phyloP scores from a whole-genome alignment of 768 basidiomycete genomes.

The Ephemerocybe angulata region DNA sequence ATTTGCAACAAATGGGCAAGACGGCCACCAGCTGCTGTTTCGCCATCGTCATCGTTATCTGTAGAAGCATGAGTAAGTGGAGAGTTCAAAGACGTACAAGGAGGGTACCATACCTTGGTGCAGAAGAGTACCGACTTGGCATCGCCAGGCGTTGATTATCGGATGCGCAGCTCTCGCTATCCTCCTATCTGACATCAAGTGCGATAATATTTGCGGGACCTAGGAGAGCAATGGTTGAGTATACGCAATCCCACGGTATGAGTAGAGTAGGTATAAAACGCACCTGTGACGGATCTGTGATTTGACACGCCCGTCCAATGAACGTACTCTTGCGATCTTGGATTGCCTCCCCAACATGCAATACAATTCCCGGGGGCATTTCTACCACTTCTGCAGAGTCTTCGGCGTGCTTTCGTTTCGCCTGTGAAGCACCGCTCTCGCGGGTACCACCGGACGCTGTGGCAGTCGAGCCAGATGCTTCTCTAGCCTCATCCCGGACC shows the following conservation, averaged over 20 bases:
- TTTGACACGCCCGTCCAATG: conserved; percentile 78
- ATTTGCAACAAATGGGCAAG: conserved; percentile 90
- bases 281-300: conserved; percentile 77
- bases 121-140: conserved; percentile 59
- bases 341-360: conserved; percentile 76
- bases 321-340: conserved; percentile 83
- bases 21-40: conserved; percentile 87
- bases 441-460: too few species aligned
- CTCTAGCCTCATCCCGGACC: conserved; percentile 48
- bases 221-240: too few species aligned
- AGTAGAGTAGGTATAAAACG: too few species aligned
- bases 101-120: conserved; percentile 61
- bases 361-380: conserved; percentile 57
- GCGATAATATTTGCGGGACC: conserved; percentile 65
- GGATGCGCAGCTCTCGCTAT: conserved; percentile 77
- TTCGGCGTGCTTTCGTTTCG: too few species aligned
- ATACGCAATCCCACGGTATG: too few species aligned
- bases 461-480: conserved; percentile 1
- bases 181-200: conserved; percentile 67
- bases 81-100: not conserved
- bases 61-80: not conserved
- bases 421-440: too few species aligned
- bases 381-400: too few species aligned
- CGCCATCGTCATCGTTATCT: conserved; percentile 96
- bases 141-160: conserved; percentile 80